Evolutionary conservation across 2,329 filamentous ascomycete species (phyloP), one percentile per base, ranked within the genome.

Genomic region (Aspergillus udagawae): DNA sequence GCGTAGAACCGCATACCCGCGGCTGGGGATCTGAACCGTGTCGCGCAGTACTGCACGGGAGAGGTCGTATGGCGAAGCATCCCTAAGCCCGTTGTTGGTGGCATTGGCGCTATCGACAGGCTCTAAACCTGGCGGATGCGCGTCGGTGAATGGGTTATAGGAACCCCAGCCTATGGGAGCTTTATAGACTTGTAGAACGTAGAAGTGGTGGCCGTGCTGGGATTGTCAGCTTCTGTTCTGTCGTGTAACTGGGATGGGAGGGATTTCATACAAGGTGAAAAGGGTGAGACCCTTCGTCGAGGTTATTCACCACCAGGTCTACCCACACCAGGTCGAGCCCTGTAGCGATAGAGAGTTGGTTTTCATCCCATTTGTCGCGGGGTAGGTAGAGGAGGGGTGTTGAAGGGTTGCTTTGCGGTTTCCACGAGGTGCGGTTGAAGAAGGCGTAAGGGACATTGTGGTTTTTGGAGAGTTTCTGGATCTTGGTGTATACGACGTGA

Each of bases 1-100:
- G 2, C 83, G 75, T 3, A 86, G 70, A 2, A 85, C 81, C 21
- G 82, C 75, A 64, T 84, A 79, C 1, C 82, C 80, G 23, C 82
- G 77, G 4, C 82, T 82, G 0, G 75, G 73, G 3, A 85, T 80
- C 60, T 83, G 77, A 10, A 85, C 67, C 0, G 79, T 82, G 60
- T 86, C 83, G 48, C 83, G 73, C 2, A 81, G 73, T 74, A 80
- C 82, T 2, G 69, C 70, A 3, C 56, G 63, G 12, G 67, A 62
- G 14, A 68, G 59, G 42, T 73, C 57, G 32, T 72, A 72, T 9
- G 4, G 38, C 14, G n/a, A 23, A 32, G 12, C 12, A 14, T 32
- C 29, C 4, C 12, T 5, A 10, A 6, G 4, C 12, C 4, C 17
- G 14, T 41, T 32, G 4, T 50, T 32, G 14, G 70, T 73, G n/a